Evolutionary conservation across 225 moss, liverwort and hornwort genomes (phyloP).

Genomic region (Marchantia paleacea): DNA sequence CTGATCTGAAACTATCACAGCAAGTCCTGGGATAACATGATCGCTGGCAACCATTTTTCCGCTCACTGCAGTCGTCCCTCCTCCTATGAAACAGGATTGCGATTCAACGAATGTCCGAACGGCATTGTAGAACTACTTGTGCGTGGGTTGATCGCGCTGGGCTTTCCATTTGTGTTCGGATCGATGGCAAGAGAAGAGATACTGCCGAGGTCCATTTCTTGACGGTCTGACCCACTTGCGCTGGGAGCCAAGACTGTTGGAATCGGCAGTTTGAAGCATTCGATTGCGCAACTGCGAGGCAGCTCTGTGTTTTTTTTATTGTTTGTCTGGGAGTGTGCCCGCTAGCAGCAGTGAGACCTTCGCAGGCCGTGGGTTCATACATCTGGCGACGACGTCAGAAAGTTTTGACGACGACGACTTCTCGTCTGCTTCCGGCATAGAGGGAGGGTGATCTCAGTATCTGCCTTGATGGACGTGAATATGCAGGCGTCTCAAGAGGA

Average conservation of each 20-base stretch:
- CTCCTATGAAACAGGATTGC: background rate
- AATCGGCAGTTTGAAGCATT: no score
- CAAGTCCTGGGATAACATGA: background rate
- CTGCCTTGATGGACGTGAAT: background rate
- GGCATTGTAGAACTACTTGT: background rate
- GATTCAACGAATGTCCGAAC: background rate
- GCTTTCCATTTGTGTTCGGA: background rate
- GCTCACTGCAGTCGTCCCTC: background rate
- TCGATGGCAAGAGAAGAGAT: background rate
- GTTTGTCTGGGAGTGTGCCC: background rate
- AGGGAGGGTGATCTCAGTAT: background rate
- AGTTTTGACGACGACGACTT: background rate
- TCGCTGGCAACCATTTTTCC: background rate
- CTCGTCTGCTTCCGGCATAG: no score
- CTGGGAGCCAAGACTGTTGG: no score
- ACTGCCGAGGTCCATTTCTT: no score
- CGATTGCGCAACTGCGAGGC: no score
- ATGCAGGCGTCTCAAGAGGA: background rate
- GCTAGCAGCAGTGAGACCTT: background rate
- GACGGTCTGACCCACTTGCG: no score
- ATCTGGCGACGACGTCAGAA: background rate
- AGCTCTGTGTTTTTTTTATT: no score
- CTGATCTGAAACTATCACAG: background rate
- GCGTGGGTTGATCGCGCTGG: background rate
- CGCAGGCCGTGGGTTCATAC: background rate